Evolutionary conservation across 768 basidiomycete genomes (phyloP), one percentile per base, ranked within the genome.

Genomic region (Candolleomyces eurysporus): DNA sequence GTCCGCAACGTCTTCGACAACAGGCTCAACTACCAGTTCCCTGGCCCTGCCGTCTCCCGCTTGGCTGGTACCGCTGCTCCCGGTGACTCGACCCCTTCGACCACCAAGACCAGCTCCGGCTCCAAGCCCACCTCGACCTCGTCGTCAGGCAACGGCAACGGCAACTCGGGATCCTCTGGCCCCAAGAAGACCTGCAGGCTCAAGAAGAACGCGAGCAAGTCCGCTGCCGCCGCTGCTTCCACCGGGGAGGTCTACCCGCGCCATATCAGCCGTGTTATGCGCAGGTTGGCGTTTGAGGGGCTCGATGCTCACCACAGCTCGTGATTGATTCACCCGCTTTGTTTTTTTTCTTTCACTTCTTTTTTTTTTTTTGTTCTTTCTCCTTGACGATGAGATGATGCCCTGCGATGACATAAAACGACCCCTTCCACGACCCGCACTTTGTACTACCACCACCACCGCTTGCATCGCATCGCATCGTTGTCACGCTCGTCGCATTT

Each of bases 1-100:
- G 84, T 79, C 62, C 78, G 80, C n/a, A 69, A 74, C 46, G 68
- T 77, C n/a, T 82, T 72, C 67, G 63, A 77, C 64, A 8, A 65
- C 22, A 64, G 61, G 9, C 67, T 66, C 16, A 40, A 62, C 2
- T 80, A 85, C 67, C 52, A 61, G 17, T 86, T 84, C 69, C 84
- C 85, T 4, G 85, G 85, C 0, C 85, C 84, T 21, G 61, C 74
- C 6, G 67, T 85, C 22, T 83, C 82, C 5, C 61, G 75, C 19
- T 77, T 84, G 57, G 71, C 79, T 54, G 39, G 58, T 36, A 36
- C 36, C 19, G 69, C 66, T 16, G 59, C 40, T 22, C 32, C 59
- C 13, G 62, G 58, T 53, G 64, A 62, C 4, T 56, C 56, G 16
- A 30, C 36, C 22, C 56, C 39, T 21, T 17, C 56, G 7, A 5